phyloP scores from a whole-genome alignment of 495 filamentous ascomycete species.

The Penicillium mononematosum region DNA sequence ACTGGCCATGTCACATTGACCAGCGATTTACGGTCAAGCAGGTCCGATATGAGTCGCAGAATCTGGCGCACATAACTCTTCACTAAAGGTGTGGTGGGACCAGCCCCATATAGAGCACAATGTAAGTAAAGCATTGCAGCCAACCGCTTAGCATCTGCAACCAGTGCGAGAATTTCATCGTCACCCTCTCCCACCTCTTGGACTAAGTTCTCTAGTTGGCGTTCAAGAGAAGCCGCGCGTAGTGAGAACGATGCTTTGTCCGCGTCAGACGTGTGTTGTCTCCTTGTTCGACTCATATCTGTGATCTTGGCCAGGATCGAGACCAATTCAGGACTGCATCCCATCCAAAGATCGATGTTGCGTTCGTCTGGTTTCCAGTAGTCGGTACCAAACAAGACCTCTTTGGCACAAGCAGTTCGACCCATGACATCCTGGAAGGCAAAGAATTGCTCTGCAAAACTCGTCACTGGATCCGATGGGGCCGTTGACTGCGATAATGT shows the following conservation, averaged over 20 bases:
- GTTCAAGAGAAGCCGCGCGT: slow-evolving; percentile 32
- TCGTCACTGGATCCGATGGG: slow-evolving; percentile 30
- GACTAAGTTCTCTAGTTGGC: slow-evolving; percentile 34
- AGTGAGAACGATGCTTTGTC: slow-evolving; percentile 25
- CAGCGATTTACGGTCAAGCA: slow-evolving; percentile 33
- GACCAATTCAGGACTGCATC: slow-evolving; percentile 45
- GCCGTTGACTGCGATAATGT: slow-evolving; percentile 11
- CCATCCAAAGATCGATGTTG: slow-evolving; percentile 47
- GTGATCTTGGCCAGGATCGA: slow-evolving; percentile 41
- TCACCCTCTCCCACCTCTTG: slow-evolving; percentile 37
- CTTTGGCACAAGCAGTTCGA: slow-evolving; percentile 45
- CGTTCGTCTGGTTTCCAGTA: slow-evolving; percentile 42
- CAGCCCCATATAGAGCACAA: slow-evolving; percentile 41
- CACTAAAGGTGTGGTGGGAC: slow-evolving; percentile 38
- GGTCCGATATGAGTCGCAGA: slow-evolving; percentile 32
- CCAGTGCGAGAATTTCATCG: slow-evolving; percentile 31
- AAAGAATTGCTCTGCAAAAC: slow-evolving; percentile 46
- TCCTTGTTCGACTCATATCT: slow-evolving; percentile 41
- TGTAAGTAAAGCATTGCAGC: slow-evolving; percentile 44
- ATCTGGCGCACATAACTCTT: slow-evolving; percentile 38
- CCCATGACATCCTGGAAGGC: slow-evolving; percentile 52
- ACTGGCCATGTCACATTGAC: slow-evolving; percentile 45
- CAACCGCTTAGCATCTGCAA: slow-evolving; percentile 44
- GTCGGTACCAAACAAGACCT: slow-evolving; percentile 40
- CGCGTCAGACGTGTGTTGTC: slow-evolving; percentile 27